These are phyloP conservation scores for Trichophyton verrucosum DNA, from an alignment of 2,329 filamentous ascomycete species.

Conservation along the genomic window DNA sequence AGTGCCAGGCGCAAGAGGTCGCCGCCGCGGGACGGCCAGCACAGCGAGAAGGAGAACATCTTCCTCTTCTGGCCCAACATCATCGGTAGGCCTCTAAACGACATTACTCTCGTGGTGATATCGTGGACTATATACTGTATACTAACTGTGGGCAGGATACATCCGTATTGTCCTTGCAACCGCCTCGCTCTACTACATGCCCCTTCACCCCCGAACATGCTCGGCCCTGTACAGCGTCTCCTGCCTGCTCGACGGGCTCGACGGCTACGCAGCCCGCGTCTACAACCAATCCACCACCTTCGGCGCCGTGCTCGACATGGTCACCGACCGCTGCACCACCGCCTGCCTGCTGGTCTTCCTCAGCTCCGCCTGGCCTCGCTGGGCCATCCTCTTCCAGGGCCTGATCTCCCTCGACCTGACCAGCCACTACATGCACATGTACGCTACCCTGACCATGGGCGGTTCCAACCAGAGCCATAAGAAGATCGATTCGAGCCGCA, in stretches of 20 bases:
- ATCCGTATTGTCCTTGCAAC: conserved; percentile 67
- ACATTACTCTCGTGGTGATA: no score
- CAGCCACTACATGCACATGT: conserved; percentile 99
- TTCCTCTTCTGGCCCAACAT: conserved; percentile 73
- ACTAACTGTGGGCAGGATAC: conserved; percentile 46
- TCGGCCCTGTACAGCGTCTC: conserved; percentile 77
- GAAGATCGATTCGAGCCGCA: conserved; percentile 76
- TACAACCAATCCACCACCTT: conserved; percentile 90
- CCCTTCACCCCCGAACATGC: conserved; percentile 91
- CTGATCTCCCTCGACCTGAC: conserved; percentile 86
- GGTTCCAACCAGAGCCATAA: conserved; percentile 76
- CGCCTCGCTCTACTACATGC: conserved; percentile 97
- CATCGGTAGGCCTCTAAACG: conserved; percentile 46
- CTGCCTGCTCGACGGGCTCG: conserved; percentile 86
- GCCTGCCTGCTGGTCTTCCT: conserved; percentile 90
- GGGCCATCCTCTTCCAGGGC: conserved; percentile 86
- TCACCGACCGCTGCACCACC: conserved; percentile 94
- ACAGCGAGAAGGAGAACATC: conserved; percentile 51
- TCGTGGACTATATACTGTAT: background rate
- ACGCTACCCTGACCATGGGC: conserved; percentile 79
- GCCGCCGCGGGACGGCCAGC: conserved; percentile 9
- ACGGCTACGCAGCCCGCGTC: conserved; percentile 78
- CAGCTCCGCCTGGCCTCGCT: conserved; percentile 85
- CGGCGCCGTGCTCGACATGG: conserved; percentile 96
- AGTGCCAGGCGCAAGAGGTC: conserved; percentile 1